Base-by-base conservation (phyloP, 2,329 filamentous ascomycete species). In the Raffaelea arxii region DNA sequence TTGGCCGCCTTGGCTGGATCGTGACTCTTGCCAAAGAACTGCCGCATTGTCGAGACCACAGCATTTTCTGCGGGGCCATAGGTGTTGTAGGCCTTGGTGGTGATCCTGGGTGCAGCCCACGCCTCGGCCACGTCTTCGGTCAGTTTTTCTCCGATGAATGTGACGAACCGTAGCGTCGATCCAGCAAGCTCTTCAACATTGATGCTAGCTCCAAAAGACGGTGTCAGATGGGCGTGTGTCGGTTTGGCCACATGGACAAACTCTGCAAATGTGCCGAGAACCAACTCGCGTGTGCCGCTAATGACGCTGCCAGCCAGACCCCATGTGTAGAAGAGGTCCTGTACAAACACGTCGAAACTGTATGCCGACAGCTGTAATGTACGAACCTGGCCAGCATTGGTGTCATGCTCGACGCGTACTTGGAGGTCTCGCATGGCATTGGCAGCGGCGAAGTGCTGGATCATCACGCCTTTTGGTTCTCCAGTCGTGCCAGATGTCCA, bases 61-160 rank as follows among this genome's bases (percentile, higher is more conserved):
- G 48, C 48, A 21, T 47, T 47, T 44, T 59, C 57, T 14, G 57
- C 56, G 6, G 57, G 56, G 2, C 57, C 56, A 32, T 59, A 59
- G 7, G 56, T 57, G 44, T 59, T 59, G 42, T 54, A 57, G 7
- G 51, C 47, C 7, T 46, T 47, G 1, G 51, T 55, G 32, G 51
- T 53, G 43, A 56, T 49, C 3, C 44, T 53, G 2, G 52, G 49
- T n/a, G 65, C 70, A n/a, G 72, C 69, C 79, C 79, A 83, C 21
- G 66, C 64, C 6, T 66, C 62, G 47, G 72, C 73, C 2, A 82
- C 76, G 49, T 72, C 70, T 46, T 75, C 69, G 1, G 73, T 80
- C 50, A 82, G 58, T 18, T 70, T 71, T 61, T 83, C 79, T 6
- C 79, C 79, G 21, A 76, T 74, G n/a, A 75, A 78, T 16, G 81